Percentiles rank a stretch among this genome's conserved stretches.
phyloP scores from a whole-genome alignment of 2,329 filamentous ascomycete genomes.

The Nigrospora osmanthi region DNA sequence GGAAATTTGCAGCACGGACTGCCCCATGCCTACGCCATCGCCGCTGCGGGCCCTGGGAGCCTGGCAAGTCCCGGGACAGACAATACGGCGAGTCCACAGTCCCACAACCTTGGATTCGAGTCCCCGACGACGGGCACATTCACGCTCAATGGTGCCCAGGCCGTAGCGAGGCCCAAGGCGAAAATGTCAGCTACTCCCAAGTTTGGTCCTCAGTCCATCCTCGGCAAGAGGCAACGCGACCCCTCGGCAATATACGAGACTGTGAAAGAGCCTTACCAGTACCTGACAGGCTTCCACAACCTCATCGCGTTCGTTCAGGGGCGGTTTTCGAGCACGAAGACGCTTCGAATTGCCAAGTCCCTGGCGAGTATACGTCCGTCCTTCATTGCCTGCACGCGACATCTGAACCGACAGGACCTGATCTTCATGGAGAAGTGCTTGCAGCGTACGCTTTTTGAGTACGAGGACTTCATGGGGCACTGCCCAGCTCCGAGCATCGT shows the following conservation, averaged over 20 bases:
- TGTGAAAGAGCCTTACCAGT: constrained; percentile 86
- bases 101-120: constrained; percentile 45
- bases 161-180: constrained; percentile 25
- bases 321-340: constrained; percentile 70
- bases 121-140: constrained; percentile 38
- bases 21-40: constrained; percentile 58
- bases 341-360: constrained; percentile 76
- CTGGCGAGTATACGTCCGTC: constrained; percentile 86
- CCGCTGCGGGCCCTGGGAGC: constrained; percentile 46
- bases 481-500: constrained; percentile 88
- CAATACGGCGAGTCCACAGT: constrained; percentile 51
- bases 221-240: constrained; percentile 58
- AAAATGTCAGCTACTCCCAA: constrained; percentile 31
- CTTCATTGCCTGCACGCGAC: constrained; percentile 85
- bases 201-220: constrained; percentile 37
- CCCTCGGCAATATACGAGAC: constrained; percentile 81
- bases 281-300: constrained; percentile 83
- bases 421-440: constrained; percentile 98
- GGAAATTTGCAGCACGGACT: constrained; percentile 54
- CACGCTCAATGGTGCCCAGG: constrained; percentile 18
- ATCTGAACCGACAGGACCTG: constrained; percentile 80
- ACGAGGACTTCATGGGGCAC: constrained; percentile 85
- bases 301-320: constrained; percentile 73
- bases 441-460: constrained; percentile 85
- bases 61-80: constrained; percentile 59